Conservation (phyloP, 1,139 yeast species). For the Candida mesenterica region DNA sequence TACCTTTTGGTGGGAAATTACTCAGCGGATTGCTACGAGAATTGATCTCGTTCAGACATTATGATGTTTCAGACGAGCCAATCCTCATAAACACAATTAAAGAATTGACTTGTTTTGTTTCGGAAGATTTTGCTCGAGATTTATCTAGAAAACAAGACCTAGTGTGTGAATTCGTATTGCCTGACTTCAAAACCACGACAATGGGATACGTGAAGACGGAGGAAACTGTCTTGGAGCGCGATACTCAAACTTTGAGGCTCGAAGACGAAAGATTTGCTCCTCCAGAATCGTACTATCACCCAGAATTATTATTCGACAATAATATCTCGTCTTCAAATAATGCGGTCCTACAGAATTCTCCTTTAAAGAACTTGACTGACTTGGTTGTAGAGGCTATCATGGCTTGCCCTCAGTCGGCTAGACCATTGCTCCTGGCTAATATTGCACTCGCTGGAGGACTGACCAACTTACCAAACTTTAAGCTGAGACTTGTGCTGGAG, state of each 20-base stretch:
- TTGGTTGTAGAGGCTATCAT: constrained; percentile 69
- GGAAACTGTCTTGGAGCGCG: constrained; percentile 28
- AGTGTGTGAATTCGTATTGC: constrained; percentile 69
- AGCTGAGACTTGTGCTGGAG: constrained; percentile 56
- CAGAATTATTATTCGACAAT: constrained; percentile 59
- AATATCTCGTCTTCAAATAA: constrained; percentile 28
- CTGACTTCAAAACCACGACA: constrained; percentile 80
- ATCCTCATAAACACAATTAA: constrained; percentile 81
- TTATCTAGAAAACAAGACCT: constrained; percentile 35
- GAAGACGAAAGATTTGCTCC: constrained; percentile 83
- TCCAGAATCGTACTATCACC: constrained; percentile 86
- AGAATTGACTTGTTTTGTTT: constrained; percentile 74
- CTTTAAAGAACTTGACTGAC: constrained; percentile 70
- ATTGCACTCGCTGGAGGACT: constrained; percentile 84
- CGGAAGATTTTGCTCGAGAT: constrained; percentile 61
- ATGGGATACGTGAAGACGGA: constrained; percentile 60
- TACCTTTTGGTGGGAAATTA: constrained; percentile 82
- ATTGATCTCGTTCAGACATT: constrained; percentile 84
- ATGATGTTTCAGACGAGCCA: constrained; percentile 91
- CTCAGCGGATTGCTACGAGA: constrained; percentile 82
- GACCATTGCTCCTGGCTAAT: constrained; percentile 79
- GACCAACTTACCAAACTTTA: constrained; percentile 66
- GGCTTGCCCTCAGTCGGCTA: constrained; percentile 68
- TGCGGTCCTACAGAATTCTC: constrained; percentile 47
- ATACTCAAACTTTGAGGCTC: constrained; percentile 64